A percentile compares a stretch with the other conserved stretches of the same genome.
phyloP scores from a whole-genome alignment of 1,284 basidiomycete species.

The Leccinum subspadiceum region DNA sequence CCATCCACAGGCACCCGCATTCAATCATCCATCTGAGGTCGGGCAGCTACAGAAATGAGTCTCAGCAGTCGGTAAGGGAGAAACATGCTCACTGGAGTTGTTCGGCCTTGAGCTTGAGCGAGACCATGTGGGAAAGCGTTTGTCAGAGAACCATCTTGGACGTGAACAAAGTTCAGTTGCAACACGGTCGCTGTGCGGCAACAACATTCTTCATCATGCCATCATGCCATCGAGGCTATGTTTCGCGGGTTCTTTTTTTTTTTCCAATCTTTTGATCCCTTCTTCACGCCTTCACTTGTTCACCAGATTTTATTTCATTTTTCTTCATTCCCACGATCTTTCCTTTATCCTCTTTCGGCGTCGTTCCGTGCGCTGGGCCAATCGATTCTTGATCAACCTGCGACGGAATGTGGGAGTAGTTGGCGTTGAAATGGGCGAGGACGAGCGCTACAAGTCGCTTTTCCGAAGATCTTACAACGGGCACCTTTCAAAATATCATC shows the following conservation, averaged over 20 bases:
- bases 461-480: neutral
- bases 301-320: neutral
- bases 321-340: neutral
- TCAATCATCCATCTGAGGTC: neutral
- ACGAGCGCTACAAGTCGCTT: neutral
- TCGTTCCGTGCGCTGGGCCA: too few species aligned
- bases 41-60: too few species aligned
- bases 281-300: neutral
- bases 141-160: neutral
- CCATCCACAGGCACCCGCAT: neutral
- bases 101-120: slow-evolving; percentile 31
- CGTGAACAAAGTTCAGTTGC: neutral
- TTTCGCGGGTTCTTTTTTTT: neutral
- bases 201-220: neutral
- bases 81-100: slow-evolving; percentile 41
- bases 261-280: neutral
- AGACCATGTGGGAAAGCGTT: neutral
- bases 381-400: too few species aligned
- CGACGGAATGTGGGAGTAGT: too few species aligned
- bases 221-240: neutral
- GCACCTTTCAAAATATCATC: neutral
- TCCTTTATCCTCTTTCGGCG: neutral
- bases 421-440: neutral
- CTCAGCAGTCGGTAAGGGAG: slow-evolving; percentile 52
- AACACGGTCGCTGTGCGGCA: neutral